Evolutionary conservation across 495 filamentous ascomycete species (phyloP), one percentile per base, ranked within the genome.

Genomic region (Talaromyces ruber): DNA sequence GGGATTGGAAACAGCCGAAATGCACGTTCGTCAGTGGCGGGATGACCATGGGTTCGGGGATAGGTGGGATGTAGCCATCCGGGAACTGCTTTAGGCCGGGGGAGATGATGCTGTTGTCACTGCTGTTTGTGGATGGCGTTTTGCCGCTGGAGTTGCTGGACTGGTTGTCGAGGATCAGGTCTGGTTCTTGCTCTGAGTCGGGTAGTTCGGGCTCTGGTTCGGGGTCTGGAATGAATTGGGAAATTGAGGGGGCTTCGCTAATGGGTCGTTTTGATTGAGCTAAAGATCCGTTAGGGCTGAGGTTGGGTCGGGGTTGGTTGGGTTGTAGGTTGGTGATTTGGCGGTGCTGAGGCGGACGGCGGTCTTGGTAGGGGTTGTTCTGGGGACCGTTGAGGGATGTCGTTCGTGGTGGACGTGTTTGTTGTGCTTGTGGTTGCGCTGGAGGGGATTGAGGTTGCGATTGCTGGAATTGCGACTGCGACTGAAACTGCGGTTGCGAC

Each of bases 1-100:
- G 80, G 7, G 72, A 70, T 64, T 80, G 77, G 60, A 76, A 81
- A 66, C 80, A 83, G 21, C 65, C 61, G 57, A 68, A 75, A 47
- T 82, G 80, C 9, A 74, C 62, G 51, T 71, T 70, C 54, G 70
- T 74, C 60, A 83, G 64, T 1, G 74, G 72, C 9, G 79, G 71
- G 4, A 72, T 67, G 18, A 75, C 60, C 14, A 73, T 60, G 29
- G 71, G 71, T 32, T 76, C 76, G 25, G 68, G 54, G 6, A 76
- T 72, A 2, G 70, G 71, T 3, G 74, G 72, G 7, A 68, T 52
- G 8, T 60, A 50, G 6, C 54, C 54, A 25, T 57, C 54, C 12
- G 54, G 54, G 16, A 32, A 57, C 4, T 57, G 26, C 8, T 57
- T 57, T 1, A 57, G 7, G 54, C n/a, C 26, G 5, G 54, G 24